A percentile compares a stretch with the other conserved stretches of the same genome.
Conservation (phyloP, 1,284 basidiomycete species). For the Apiotrichum akiyoshidainum region DNA sequence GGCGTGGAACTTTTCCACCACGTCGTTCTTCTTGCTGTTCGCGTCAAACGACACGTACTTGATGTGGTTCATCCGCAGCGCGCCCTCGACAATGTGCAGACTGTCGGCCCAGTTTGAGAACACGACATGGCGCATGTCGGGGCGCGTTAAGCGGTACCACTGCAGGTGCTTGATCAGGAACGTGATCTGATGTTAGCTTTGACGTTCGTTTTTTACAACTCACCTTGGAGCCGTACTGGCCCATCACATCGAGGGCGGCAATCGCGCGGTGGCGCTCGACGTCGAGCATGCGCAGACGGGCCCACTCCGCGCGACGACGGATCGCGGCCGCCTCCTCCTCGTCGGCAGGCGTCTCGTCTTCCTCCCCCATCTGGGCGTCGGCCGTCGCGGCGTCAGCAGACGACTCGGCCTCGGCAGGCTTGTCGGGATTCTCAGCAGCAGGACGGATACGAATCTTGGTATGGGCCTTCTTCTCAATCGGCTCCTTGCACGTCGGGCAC, state of each 20-base stretch:
- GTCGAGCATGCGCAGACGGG: constrained; percentile 31
- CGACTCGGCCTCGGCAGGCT: not conserved
- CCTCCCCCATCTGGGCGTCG: constrained; percentile 5
- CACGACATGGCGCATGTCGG: constrained; percentile 43
- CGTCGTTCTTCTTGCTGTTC: constrained; percentile 33
- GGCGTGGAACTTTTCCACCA: constrained; percentile 41
- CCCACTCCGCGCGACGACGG: constrained; percentile 24
- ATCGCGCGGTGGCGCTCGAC: constrained; percentile 25
- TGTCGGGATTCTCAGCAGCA: not conserved
- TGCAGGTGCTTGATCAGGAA: constrained; percentile 47
- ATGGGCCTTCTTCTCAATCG: constrained; percentile 1
- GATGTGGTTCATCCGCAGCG: constrained; percentile 40
- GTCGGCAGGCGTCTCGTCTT: not conserved
- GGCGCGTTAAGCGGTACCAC: constrained; percentile 26
- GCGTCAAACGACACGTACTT: constrained; percentile 37
- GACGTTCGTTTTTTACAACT: constrained; percentile 9
- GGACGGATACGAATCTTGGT: not conserved
- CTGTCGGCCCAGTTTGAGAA: constrained; percentile 49
- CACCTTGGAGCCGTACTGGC: constrained; percentile 49
- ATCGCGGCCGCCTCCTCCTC: constrained; percentile 11
- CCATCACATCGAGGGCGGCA: constrained; percentile 39
- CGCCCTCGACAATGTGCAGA: constrained; percentile 45
- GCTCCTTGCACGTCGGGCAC: constrained; percentile 39
- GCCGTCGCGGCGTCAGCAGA: not conserved
- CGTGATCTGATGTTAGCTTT: constrained; percentile 34